These are phyloP conservation scores for Plasmodium billcollinsi DNA, from an alignment of 169 alveolate species.

Conservation along the genomic window DNA sequence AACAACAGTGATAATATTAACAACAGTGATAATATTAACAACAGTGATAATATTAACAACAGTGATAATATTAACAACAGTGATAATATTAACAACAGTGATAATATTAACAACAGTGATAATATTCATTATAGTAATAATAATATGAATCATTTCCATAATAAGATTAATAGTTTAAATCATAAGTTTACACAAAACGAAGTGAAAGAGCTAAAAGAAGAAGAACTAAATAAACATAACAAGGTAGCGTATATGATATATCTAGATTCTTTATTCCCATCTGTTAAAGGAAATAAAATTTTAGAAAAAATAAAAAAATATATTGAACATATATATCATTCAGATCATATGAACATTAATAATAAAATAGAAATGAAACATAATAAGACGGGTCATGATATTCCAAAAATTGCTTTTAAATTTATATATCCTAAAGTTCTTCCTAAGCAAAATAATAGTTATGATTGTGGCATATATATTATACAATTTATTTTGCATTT, in stretches of 20 bases:
- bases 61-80: not conserved
- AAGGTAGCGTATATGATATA: constrained; percentile 78
- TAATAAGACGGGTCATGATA: not conserved
- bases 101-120: not conserved
- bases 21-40: too few relatives aligned
- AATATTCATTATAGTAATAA: not conserved
- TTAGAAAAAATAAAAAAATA: constrained; percentile 46
- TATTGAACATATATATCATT: constrained; percentile 33
- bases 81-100: not conserved
- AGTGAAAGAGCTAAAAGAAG: constrained; percentile 2
- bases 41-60: not conserved
- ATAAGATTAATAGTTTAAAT: not conserved
- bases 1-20: too few relatives aligned
- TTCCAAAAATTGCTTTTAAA: constrained; percentile 69
- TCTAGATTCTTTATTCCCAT: constrained; percentile 79
- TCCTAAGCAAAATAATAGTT: constrained; percentile 79
- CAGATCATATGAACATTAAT: constrained; percentile 3
- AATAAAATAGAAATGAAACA: not conserved
- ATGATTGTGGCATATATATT: constrained; percentile 82
- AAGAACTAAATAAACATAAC: constrained; percentile 1
- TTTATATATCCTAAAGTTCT: constrained; percentile 50
- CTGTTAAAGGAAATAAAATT: constrained; percentile 49
- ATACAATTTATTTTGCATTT: constrained; percentile 78
- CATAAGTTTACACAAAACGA: not conserved
- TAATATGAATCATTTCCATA: not conserved